A percentile compares a stretch with the other conserved stretches of the same genome.
These are phyloP conservation scores for Alternaria sp. DNA, from an alignment of 2,329 filamentous ascomycete species.

Conservation along the genomic window DNA sequence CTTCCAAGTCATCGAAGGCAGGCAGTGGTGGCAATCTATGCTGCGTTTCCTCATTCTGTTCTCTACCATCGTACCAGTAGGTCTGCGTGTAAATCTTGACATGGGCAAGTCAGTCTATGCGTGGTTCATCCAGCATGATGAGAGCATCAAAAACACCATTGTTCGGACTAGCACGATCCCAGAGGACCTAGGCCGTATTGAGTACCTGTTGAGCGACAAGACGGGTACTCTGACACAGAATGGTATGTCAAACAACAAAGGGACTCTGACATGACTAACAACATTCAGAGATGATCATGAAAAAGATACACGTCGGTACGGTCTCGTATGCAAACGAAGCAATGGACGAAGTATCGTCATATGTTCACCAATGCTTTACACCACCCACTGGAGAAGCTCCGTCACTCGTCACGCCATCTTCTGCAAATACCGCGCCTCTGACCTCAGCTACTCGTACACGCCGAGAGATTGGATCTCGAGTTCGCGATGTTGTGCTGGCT, in stretches of 20 bases:
- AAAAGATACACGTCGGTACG: constrained; percentile 97
- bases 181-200: constrained; percentile 92
- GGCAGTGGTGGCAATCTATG: constrained; percentile 93
- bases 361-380: constrained; percentile 85
- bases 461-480: constrained; percentile 90
- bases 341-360: constrained; percentile 94
- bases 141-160: constrained; percentile 88
- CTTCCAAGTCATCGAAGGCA: constrained; percentile 71
- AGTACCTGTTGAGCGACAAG: constrained; percentile 96
- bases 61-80: constrained; percentile 99
- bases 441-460: constrained; percentile 80
- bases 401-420: constrained; percentile 77
- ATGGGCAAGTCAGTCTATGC: constrained; percentile 98
- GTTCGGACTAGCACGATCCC: constrained; percentile 97
- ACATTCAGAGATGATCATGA: constrained; percentile 87
- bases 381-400: constrained; percentile 43
- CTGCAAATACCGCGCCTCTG: constrained; percentile 69
- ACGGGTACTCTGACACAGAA: constrained; percentile 98
- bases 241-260: constrained; percentile 52
- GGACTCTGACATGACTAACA: constrained; percentile 28
- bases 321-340: constrained; percentile 98
- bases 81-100: constrained; percentile 93
- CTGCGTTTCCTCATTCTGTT: constrained; percentile 98
- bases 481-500: constrained; percentile 91
- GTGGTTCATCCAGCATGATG: constrained; percentile 91